Base-by-base conservation (phyloP, 768 basidiomycete genomes). In the Sporobolomyces phaffii region DNA sequence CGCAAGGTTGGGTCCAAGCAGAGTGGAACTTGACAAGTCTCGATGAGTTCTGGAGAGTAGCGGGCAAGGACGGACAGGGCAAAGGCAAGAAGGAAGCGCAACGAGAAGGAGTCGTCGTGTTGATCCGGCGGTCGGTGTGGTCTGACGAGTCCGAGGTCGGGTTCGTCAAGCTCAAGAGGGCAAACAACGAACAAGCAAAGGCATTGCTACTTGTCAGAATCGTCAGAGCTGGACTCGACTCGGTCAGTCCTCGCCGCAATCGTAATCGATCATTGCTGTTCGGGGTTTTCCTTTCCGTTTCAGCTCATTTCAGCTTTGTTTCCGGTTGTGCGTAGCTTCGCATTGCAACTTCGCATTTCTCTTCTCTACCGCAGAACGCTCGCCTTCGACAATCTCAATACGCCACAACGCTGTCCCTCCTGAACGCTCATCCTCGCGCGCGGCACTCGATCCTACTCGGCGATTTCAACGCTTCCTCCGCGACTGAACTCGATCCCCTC, bases 331-430 rank as follows among this genome's bases (percentile, higher is more conserved):
- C 41, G 26, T 10, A 59, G 43, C 33, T 31, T 11, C 62, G 63
- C 10, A 36, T 73, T 40, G 28, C 45, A 17, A 73, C 68, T 1
- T 69, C 68, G 11, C 72, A 73, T 62, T 73, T 67, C 33, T 54
- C 65, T 4, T 64, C 72, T 1, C 64, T 73, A 18, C 64, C 72
- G 1, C 24, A 50, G 24, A 67, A 66, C 52, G 64, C 59, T 33
- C 2, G 31, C 0, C 38, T 61, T 10, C 64, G 72, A 11, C 6
- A 20, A 8, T 26, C 45, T 8, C 72, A 73, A 41, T 73, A 64
- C 58, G 18, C 6, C 9, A 7, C 33, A 0, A 20, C 54, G 24
- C 38, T 60, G 18, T 24, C 50, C 0, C 29, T 59, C 33, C 61
- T 63, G 18, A 22, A 33, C 10, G 6, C 34, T 1, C 33, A 33